Percentiles rank a stretch among this genome's conserved stretches.
Evolutionary conservation across 345 rosid genomes (phyloP).

Genomic region (Eutrema japonicum): DNA sequence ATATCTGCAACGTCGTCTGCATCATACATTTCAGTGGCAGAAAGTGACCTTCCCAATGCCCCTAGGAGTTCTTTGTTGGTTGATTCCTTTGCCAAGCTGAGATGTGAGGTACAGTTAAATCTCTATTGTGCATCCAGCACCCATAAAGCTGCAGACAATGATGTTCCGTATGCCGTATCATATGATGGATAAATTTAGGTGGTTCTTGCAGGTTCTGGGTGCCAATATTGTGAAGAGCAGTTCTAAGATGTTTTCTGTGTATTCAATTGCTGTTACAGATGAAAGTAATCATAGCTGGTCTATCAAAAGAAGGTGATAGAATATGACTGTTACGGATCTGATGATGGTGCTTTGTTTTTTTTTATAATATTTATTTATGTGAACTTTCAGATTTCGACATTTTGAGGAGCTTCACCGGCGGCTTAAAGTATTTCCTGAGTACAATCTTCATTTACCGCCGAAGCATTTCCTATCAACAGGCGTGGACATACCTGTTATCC

Average conservation of each 20-base stretch:
- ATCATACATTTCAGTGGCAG: constrained; percentile 49
- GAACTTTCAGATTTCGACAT: constrained; percentile 78
- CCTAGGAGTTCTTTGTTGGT: constrained; percentile 60
- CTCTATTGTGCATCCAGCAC: constrained; percentile 12
- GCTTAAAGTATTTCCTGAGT: constrained; percentile 86
- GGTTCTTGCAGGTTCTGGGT: constrained; percentile 82
- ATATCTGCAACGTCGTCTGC: constrained; percentile 76
- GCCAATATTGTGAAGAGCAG: constrained; percentile 95
- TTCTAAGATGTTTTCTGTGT: constrained; percentile 90
- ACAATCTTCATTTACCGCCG: constrained; percentile 93
- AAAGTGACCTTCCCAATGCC: constrained; percentile 53
- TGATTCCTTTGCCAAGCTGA: constrained; percentile 81
- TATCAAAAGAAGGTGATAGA: constrained; percentile 89
- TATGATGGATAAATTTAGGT: constrained; percentile 36
- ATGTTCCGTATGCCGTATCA: neutral
- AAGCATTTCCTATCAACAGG: constrained; percentile 97
- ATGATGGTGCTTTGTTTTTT: neutral
- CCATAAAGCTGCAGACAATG: constrained; percentile 19
- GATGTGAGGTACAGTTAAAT: constrained; percentile 82
- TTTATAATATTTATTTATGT: neutral
- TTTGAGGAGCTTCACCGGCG: constrained; percentile 99
- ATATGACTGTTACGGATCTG: constrained; percentile 37
- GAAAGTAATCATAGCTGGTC: constrained; percentile 89
- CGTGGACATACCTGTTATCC: constrained; percentile 76
- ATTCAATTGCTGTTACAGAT: constrained; percentile 91